These are phyloP conservation scores for Excoecaria agallocha DNA, from an alignment of 345 rosid species.

Conservation along the genomic window DNA sequence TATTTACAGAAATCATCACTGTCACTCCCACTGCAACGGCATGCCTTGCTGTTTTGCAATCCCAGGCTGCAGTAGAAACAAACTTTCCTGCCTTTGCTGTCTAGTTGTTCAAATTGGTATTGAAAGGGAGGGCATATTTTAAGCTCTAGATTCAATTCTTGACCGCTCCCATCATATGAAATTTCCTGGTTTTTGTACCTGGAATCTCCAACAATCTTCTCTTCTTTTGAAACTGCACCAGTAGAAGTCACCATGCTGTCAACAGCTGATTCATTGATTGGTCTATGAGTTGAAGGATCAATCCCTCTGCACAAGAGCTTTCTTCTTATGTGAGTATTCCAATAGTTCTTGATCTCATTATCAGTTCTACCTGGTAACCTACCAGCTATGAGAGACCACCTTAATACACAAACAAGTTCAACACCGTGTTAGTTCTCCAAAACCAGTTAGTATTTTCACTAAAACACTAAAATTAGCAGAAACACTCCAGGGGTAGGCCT, in stretches of 20 bases:
- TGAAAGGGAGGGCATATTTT: slow-evolving; percentile 32
- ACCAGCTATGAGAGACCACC: slow-evolving; percentile 40
- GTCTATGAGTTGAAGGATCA: slow-evolving; percentile 29
- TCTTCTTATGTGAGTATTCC: slow-evolving; percentile 32
- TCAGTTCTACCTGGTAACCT: slow-evolving; percentile 37
- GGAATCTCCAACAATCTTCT: background rate
- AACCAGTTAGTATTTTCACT: too few relatives aligned
- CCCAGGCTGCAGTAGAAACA: slow-evolving; percentile 30
- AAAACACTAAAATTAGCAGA: too few relatives aligned
- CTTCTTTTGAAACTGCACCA: slow-evolving; percentile 17
- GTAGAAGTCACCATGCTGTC: background rate
- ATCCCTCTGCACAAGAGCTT: slow-evolving; percentile 26
- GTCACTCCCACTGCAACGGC: slow-evolving; percentile 8
- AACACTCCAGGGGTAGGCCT: background rate
- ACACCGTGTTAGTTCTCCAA: background rate
- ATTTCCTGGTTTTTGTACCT: slow-evolving; percentile 15
- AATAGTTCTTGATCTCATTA: slow-evolving; percentile 37
- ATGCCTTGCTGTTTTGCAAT: slow-evolving; percentile 18
- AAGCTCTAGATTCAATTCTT: slow-evolving; percentile 38
- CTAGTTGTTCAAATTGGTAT: slow-evolving; percentile 8
- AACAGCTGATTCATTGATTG: slow-evolving; percentile 10
- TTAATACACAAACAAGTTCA: background rate
- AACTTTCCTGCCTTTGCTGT: slow-evolving; percentile 8
- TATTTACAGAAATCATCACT: background rate
- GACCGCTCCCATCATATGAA: slow-evolving; percentile 4